Conservation (phyloP, 1,284 basidiomycete genomes). For the Serendipita sp. region DNA sequence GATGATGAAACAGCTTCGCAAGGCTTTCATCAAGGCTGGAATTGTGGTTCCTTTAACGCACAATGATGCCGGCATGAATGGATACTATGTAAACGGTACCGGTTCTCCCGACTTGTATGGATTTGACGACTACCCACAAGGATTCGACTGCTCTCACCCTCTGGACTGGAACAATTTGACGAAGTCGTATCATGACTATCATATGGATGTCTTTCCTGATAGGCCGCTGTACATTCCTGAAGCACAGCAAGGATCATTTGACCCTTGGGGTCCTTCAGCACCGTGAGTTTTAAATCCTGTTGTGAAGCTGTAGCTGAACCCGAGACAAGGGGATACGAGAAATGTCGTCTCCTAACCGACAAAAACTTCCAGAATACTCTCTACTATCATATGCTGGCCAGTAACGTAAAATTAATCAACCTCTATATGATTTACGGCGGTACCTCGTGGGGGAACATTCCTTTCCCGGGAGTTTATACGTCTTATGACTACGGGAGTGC, state of each 20-base stretch:
- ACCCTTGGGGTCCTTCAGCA: constrained; percentile 37
- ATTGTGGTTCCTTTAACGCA: constrained; percentile 61
- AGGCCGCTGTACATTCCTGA: constrained; percentile 16
- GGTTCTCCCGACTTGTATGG: constrained; percentile 42
- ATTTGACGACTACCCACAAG: constrained; percentile 27
- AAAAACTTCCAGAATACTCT: constrained; percentile 61
- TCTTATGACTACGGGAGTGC: constrained; percentile 22
- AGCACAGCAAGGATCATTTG: constrained; percentile 44
- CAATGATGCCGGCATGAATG: constrained; percentile 46
- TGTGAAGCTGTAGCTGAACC: constrained; percentile 43
- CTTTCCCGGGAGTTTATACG: constrained; percentile 50
- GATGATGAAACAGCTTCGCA: constrained; percentile 53
- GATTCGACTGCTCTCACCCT: constrained; percentile 60
- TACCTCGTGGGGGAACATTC: constrained; percentile 64
- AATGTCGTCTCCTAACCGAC: constrained; percentile 44
- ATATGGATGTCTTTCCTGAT: constrained; percentile 20
- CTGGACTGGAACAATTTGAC: constrained; percentile 41
- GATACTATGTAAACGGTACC: constrained; percentile 54
- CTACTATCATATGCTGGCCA: constrained; percentile 58
- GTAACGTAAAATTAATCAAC: constrained; percentile 60
- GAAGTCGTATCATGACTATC: constrained; percentile 44
- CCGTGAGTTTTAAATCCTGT: constrained; percentile 25
- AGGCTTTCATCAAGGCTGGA: constrained; percentile 35
- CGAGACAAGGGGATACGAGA: constrained; percentile 26
- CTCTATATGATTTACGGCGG: constrained; percentile 73